These are phyloP conservation scores for Leccinum subspadiceum DNA, from an alignment of 1,284 basidiomycete genomes.

Conservation along the genomic window DNA sequence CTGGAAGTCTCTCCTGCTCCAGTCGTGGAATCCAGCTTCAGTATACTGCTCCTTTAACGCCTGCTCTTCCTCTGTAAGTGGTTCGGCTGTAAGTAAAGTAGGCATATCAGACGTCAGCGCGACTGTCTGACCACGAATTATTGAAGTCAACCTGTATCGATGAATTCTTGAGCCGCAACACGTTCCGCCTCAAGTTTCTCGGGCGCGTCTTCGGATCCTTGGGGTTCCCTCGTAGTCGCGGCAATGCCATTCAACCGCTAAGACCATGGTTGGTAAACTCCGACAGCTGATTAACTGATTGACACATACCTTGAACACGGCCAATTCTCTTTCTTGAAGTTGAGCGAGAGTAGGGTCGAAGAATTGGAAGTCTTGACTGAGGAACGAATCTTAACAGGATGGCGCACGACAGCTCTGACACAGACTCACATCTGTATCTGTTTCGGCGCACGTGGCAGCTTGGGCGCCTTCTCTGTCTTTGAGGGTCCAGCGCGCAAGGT, in stretches of 20 bases:
- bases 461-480: constrained; percentile 82
- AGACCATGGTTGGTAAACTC: not conserved
- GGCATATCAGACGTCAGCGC: not conserved
- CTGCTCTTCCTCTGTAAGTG: constrained; percentile 83
- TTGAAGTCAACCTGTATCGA: constrained; percentile 64
- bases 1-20: constrained; percentile 94
- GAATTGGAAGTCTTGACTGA: constrained; percentile 96
- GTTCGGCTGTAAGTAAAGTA: constrained; percentile 58
- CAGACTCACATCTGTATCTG: constrained; percentile 74
- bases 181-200: constrained; percentile 87
- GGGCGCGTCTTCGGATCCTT: constrained; percentile 72
- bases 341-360: constrained; percentile 82
- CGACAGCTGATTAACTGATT: not conserved
- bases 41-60: constrained; percentile 78
- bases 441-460: constrained; percentile 86
- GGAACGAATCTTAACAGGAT: not conserved
- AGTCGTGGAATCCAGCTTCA: constrained; percentile 82
- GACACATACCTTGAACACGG: constrained; percentile 66
- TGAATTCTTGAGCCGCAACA: constrained; percentile 79
- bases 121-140: not conserved
- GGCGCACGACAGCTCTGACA: not conserved
- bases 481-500: constrained; percentile 78
- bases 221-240: constrained; percentile 70
- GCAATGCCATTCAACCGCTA: constrained; percentile 72
- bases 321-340: constrained; percentile 87